A percentile compares a stretch with the other conserved stretches of the same genome.
Conservation (phyloP, 257 asterid genomes). For the Penstemon newberryi region DNA sequence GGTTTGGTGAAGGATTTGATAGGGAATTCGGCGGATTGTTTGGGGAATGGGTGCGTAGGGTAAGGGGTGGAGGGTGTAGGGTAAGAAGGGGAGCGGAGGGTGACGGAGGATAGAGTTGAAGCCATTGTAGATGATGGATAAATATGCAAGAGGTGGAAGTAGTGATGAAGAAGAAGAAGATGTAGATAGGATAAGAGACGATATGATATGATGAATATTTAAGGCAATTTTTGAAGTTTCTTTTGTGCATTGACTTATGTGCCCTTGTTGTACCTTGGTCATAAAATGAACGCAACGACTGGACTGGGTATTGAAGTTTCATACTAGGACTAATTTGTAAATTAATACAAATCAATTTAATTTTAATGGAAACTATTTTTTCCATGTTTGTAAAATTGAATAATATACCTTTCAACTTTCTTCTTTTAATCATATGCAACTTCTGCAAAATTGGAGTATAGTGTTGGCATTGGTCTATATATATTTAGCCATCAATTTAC, state of each 20-base stretch:
- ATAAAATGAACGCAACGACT: too few species aligned
- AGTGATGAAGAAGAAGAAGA: conserved; percentile 14
- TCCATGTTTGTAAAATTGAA: too few species aligned
- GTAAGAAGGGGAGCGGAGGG: conserved; percentile 47
- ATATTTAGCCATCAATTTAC: too few species aligned
- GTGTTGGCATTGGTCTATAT: too few species aligned
- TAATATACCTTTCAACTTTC: too few species aligned
- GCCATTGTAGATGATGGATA: conserved; percentile 55
- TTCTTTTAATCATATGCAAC: too few species aligned
- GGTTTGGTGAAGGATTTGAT: conserved; percentile 31
- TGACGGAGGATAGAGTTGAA: conserved; percentile 54
- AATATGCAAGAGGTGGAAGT: neutral
- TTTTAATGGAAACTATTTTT: too few species aligned
- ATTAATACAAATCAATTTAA: too few species aligned
- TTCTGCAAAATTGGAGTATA: too few species aligned
- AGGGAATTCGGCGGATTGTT: conserved; percentile 40
- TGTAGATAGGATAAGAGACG: conserved; percentile 28
- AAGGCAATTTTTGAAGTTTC: neutral
- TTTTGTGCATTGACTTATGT: conserved; percentile 1
- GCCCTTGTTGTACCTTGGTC: neutral
- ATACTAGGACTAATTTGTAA: too few species aligned
- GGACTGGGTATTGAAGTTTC: too few species aligned
- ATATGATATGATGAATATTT: conserved; percentile 8
- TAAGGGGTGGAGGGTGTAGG: conserved; percentile 29
- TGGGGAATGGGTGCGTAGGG: conserved; percentile 35